Conservation (phyloP, 2,329 filamentous ascomycete species). For the Botrytis medusae region DNA sequence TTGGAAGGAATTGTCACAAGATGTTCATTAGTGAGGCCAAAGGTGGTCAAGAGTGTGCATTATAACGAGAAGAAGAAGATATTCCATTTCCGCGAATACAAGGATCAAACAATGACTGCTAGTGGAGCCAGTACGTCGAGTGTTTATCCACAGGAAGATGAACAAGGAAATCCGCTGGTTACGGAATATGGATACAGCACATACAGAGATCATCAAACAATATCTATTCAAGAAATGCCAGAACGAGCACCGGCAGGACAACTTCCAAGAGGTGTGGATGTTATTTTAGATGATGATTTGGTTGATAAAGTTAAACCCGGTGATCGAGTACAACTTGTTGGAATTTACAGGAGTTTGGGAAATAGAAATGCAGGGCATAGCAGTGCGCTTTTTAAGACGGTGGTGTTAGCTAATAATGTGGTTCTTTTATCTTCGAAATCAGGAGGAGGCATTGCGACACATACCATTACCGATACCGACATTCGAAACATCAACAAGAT, state of each 20-base stretch:
- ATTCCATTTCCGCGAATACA: constrained; percentile 87
- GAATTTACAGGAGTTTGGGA: constrained; percentile 89
- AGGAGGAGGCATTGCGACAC: constrained; percentile 87
- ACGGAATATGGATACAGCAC: constrained; percentile 97
- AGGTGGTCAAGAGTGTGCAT: constrained; percentile 97
- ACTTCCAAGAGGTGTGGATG: constrained; percentile 90
- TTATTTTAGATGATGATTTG: constrained; percentile 93
- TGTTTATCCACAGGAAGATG: constrained; percentile 92
- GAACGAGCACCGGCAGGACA: constrained; percentile 94
- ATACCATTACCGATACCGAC: constrained; percentile 91
- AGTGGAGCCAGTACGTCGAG: constrained; percentile 85
- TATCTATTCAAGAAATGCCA: constrained; percentile 99
- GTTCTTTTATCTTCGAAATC: constrained; percentile 95
- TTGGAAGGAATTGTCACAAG: constrained; percentile 97
- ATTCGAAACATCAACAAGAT: constrained; percentile 99
- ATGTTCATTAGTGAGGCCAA: constrained; percentile 91
- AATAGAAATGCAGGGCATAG: constrained; percentile 90
- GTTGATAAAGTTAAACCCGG: constrained; percentile 95
- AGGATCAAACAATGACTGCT: constrained; percentile 93
- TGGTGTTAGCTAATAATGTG: constrained; percentile 92
- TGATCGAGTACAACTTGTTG: constrained; percentile 94
- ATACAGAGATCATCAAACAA: constrained; percentile 94
- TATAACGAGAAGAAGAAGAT: constrained; percentile 85
- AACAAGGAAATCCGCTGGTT: constrained; percentile 84
- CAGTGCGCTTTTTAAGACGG: constrained; percentile 91